Evolutionary conservation across 1,284 basidiomycete species (phyloP).

Genomic region (Ustilago trichophora): DNA sequence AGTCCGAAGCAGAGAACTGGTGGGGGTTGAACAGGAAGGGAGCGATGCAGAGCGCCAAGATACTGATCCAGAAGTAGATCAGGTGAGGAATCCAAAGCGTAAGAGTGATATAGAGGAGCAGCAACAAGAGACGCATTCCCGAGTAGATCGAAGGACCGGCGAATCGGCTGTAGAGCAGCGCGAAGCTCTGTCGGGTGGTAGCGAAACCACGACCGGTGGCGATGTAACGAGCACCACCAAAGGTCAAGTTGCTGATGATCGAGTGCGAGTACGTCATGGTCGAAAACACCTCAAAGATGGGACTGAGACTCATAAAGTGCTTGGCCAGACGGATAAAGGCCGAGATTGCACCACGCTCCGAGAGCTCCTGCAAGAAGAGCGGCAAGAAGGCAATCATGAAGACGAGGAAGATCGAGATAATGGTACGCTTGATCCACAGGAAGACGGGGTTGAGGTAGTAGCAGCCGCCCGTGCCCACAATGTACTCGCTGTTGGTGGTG

Average conservation of each 20-base stretch:
- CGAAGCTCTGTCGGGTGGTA: constrained; percentile 64
- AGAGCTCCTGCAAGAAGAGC: constrained; percentile 65
- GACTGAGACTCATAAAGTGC: constrained; percentile 65
- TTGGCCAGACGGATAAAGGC: constrained; percentile 64
- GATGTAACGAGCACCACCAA: constrained; percentile 67
- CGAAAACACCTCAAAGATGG: constrained; percentile 66
- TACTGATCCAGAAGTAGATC: constrained; percentile 67
- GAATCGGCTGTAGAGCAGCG: constrained; percentile 65
- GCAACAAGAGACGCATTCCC: constrained; percentile 62
- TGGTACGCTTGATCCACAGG: constrained; percentile 66
- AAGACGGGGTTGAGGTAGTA: constrained; percentile 66
- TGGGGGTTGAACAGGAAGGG: constrained; percentile 67
- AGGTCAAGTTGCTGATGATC: constrained; percentile 66
- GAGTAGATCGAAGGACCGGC: constrained; percentile 66
- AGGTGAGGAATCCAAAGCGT: constrained; percentile 66
- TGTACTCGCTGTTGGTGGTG: constrained; percentile 62
- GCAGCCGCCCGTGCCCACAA: constrained; percentile 63
- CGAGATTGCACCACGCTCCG: constrained; percentile 64
- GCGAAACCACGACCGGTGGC: constrained; percentile 66
- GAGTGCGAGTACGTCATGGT: constrained; percentile 66
- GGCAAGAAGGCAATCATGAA: constrained; percentile 67
- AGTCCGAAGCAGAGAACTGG: constrained; percentile 65
- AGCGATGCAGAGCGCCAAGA: constrained; percentile 64
- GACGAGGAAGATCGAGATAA: constrained; percentile 66
- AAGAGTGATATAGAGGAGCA: constrained; percentile 65